Percentiles rank a stretch among this genome's conserved stretches.
Evolutionary conservation across 495 filamentous ascomycete genomes (phyloP).

Genomic region (Polyplosphaeria fusca): DNA sequence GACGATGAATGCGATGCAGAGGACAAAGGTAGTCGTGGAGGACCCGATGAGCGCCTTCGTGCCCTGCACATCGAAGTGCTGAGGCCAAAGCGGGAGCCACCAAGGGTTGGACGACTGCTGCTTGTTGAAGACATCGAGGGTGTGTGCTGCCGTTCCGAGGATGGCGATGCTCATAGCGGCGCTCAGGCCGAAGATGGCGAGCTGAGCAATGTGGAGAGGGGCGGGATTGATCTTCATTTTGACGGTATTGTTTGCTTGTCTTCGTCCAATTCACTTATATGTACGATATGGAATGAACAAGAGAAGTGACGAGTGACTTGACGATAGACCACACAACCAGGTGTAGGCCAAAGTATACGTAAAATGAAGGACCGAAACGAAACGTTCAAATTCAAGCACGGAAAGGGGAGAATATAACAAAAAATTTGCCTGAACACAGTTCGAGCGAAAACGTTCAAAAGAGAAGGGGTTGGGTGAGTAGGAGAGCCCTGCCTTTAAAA

Average conservation of each 20-base stretch:
- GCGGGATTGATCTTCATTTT: slow-evolving; percentile 34
- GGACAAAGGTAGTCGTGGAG: slow-evolving; percentile 27
- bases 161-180: slow-evolving; percentile 31
- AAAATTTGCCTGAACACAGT: not conserved
- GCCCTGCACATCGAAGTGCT: slow-evolving; percentile 39
- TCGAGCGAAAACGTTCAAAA: not conserved
- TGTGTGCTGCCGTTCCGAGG: slow-evolving; percentile 36
- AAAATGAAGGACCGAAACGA: slow-evolving; percentile 12
- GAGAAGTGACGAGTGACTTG: not conserved
- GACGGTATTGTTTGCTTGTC: not conserved
- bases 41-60: slow-evolving; percentile 38
- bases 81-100: slow-evolving; percentile 42
- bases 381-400: not conserved
- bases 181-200: slow-evolving; percentile 25
- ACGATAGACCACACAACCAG: slow-evolving; percentile 21
- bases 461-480: not conserved
- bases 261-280: not conserved
- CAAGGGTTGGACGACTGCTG: slow-evolving; percentile 39
- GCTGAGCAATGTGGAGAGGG: slow-evolving; percentile 26
- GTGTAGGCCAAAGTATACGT: slow-evolving; percentile 8
- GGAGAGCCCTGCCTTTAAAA: slow-evolving; percentile 21
- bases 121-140: slow-evolving; percentile 36
- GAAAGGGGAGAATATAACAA: not conserved
- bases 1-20: slow-evolving; percentile 30
- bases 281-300: not conserved